These are phyloP conservation scores for Epichloe aotearoae DNA, from an alignment of 2,329 filamentous ascomycete genomes.

Conservation along the genomic window DNA sequence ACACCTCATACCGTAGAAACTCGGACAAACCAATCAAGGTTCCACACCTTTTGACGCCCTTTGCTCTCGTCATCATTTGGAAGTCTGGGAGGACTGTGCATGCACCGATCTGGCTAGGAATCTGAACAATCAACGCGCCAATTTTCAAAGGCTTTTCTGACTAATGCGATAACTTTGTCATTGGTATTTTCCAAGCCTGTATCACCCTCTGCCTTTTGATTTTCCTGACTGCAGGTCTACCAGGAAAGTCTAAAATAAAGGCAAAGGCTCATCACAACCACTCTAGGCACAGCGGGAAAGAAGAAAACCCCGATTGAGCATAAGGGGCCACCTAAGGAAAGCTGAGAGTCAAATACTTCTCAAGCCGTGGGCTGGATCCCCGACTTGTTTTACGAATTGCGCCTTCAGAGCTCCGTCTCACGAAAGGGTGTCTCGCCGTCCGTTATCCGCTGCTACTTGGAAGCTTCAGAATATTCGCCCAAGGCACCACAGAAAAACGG, in stretches of 20 bases:
- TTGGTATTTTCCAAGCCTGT: background rate
- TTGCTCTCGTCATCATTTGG: background rate
- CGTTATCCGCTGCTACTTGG: background rate
- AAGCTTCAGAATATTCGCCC: background rate
- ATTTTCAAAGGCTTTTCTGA: background rate
- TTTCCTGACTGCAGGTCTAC: slow-evolving; percentile 1
- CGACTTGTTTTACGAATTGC: background rate
- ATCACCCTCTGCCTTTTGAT: background rate
- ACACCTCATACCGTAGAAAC: background rate
- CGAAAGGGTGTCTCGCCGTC: slow-evolving; percentile 1
- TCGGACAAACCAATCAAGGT: background rate
- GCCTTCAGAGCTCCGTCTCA: slow-evolving; percentile 6
- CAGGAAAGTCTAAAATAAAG: background rate
- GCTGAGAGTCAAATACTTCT: background rate
- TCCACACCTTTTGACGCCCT: background rate
- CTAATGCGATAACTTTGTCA: background rate
- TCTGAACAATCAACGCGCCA: background rate
- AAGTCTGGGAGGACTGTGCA: background rate
- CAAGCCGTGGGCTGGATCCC: slow-evolving; percentile 6
- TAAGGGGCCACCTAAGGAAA: background rate
- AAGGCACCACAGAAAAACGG: background rate
- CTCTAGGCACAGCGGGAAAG: background rate
- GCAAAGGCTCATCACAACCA: background rate
- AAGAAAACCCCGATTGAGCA: background rate
- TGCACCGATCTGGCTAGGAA: background rate